Evolutionary conservation across 805 yeast genomes (phyloP), one percentile per base, ranked within the genome.

Genomic region (Candida golubevii): DNA sequence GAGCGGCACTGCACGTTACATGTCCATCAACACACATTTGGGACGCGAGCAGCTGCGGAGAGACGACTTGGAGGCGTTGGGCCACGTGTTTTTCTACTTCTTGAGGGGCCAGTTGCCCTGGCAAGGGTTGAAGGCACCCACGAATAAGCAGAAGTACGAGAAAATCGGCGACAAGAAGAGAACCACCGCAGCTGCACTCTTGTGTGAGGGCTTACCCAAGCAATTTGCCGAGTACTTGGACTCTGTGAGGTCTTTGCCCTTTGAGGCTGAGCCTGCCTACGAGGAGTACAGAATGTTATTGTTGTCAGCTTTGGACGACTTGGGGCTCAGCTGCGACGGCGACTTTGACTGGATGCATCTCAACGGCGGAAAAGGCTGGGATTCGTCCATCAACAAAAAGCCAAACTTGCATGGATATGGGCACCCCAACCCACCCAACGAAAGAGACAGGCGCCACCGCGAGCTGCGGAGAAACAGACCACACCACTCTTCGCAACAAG

Each of bases 81-180:
- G 97, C 40, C 91, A 91, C 62, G 97, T 91, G 42, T 75, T 93
- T 57, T 87, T 91, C 56, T 91, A 91, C 69, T 93, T 91, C 63
- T 85, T 96, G 66, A 81, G 96, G 46, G 98, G 99, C 36, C 85
- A 95, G 13, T 79, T 91, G 58, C 99, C 99, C 43, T 91, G 99
- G 99, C 99, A 91, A 69, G 99, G 99, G 4, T 78, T 91, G 59
- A 89, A 89, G 68, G 99, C 98, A 33, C 93, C 91, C 26, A 88
- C 97, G 12, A 91, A 91, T 71, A 87, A 95, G 71, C 97, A 91
- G 66, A 91, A 93, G 69, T 91, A 91, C 67, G 97, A 91, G 69
- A 79, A 97, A 50, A 93, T 91, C 57, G 83, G 91, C 82, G 97
- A 91, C 64, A 88, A 87, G 74, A 91, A 91, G 67, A 81, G 90